Evolutionary conservation across 257 asterid genomes (phyloP).

Genomic region (Scutellaria minor): DNA sequence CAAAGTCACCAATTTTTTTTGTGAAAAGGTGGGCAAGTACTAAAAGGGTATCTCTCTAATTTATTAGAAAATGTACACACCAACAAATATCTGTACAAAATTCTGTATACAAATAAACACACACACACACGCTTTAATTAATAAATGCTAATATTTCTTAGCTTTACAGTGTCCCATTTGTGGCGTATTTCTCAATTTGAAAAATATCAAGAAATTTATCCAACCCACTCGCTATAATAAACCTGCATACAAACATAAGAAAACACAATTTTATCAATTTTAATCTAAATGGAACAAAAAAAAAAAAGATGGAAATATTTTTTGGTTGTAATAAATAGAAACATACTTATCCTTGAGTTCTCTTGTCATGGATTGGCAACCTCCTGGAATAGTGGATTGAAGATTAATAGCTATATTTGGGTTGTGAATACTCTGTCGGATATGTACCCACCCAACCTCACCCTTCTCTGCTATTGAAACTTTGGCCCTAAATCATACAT

Average conservation of each 20-base stretch:
- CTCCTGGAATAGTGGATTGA: constrained; percentile 75
- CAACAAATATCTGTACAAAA: constrained; percentile 22
- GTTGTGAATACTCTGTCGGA: constrained; percentile 92
- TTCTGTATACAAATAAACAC: constrained; percentile 17
- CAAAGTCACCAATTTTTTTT: not conserved
- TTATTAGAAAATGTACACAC: not conserved
- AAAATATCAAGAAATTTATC: constrained; percentile 64
- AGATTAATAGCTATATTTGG: constrained; percentile 90
- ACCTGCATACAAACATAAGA: constrained; percentile 51
- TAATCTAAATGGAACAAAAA: not conserved
- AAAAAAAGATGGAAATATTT: not conserved
- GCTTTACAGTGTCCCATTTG: constrained; percentile 42
- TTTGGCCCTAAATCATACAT: constrained; percentile 60
- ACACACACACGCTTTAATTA: not conserved
- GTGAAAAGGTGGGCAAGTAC: not conserved
- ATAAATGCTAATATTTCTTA: not conserved
- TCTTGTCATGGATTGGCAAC: constrained; percentile 71
- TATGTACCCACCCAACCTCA: constrained; percentile 81
- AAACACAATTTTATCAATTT: not conserved
- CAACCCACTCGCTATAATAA: constrained; percentile 61
- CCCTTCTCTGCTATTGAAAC: constrained; percentile 55
- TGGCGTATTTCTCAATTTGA: constrained; percentile 59
- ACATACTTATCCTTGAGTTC: constrained; percentile 67
- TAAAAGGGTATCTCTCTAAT: not conserved
- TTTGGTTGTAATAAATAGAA: not conserved